Evolutionary conservation across 805 yeast genomes (phyloP).

Genomic region (Tetrapisispora taiwanensis): DNA sequence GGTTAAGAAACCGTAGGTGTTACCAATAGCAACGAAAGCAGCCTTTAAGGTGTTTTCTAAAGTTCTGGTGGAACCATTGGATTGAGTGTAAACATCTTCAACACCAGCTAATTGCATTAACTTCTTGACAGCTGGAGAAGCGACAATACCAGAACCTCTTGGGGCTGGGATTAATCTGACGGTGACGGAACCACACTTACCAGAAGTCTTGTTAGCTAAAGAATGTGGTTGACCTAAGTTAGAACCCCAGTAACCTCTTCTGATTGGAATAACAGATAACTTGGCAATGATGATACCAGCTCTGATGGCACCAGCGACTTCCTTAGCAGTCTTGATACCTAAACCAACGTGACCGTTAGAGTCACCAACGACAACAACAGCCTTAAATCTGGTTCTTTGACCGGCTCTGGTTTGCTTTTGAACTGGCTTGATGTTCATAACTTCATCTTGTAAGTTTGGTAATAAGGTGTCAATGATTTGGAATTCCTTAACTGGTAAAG

Average conservation of each 20-base stretch:
- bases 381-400: conserved; percentile 99
- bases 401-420: conserved; percentile 99
- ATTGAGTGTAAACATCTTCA: conserved; percentile 98
- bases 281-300: conserved; percentile 99
- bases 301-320: conserved; percentile 99
- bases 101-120: conserved; percentile 98
- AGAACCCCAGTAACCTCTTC: conserved; percentile 99
- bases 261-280: conserved; percentile 96
- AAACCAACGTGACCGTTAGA: conserved; percentile 99
- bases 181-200: conserved; percentile 99
- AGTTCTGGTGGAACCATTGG: conserved; percentile 99
- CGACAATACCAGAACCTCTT: conserved; percentile 99
- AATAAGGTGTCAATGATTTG: conserved; percentile 95
- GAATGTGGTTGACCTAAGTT: conserved; percentile 99
- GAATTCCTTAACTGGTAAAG: conserved; percentile 98
- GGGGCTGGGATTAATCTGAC: conserved; percentile 99
- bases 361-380: conserved; percentile 99
- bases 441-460: conserved; percentile 95
- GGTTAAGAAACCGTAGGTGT: conserved; percentile 99
- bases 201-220: conserved; percentile 93
- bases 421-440: conserved; percentile 99
- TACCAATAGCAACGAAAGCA: conserved; percentile 97
- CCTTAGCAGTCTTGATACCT: conserved; percentile 99
- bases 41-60: conserved; percentile 99
- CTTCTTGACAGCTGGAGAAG: conserved; percentile 99